A percentile compares a stretch with the other conserved stretches of the same genome.
phyloP scores from a whole-genome alignment of 1,284 basidiomycete genomes.

The Moesziomyces antarcticus region DNA sequence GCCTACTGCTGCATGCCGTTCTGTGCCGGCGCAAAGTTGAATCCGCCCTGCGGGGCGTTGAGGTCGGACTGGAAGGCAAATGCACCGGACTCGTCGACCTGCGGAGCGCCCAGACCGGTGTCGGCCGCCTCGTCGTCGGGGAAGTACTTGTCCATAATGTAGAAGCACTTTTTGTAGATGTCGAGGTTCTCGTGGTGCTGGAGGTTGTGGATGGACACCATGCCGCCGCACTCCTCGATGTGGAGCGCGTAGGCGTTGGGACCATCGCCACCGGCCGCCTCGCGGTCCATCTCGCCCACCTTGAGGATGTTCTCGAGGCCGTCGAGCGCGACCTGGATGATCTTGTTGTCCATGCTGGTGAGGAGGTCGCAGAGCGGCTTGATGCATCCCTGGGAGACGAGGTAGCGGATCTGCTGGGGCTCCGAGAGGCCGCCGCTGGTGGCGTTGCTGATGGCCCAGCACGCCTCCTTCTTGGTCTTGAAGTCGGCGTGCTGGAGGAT shows the following conservation, averaged over 20 bases:
- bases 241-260: constrained; percentile 92
- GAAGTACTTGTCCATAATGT: constrained; percentile 74
- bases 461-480: constrained; percentile 99
- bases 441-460: constrained; percentile 99
- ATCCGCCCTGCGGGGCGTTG: constrained; percentile 64
- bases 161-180: constrained; percentile 99
- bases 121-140: constrained; percentile 70
- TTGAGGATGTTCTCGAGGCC: constrained; percentile 99
- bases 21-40: constrained; percentile 59
- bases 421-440: constrained; percentile 97
- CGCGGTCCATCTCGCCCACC: constrained; percentile 96
- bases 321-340: constrained; percentile 96
- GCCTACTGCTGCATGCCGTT: constrained; percentile 59
- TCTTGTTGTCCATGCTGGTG: constrained; percentile 99
- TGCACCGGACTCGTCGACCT: constrained; percentile 82
- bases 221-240: constrained; percentile 95
- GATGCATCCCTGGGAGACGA: constrained; percentile 97
- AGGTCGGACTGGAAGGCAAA: constrained; percentile 78
- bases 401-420: constrained; percentile 96
- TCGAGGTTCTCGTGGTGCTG: constrained; percentile 99
- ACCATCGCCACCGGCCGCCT: constrained; percentile 81
- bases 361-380: constrained; percentile 97
- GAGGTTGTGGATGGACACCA: constrained; percentile 95
- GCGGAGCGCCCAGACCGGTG: constrained; percentile 80
- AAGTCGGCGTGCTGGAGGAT: constrained; percentile 98